phyloP scores from a whole-genome alignment of 2,329 filamentous ascomycete species.

The Tolypocladium guangdongense region DNA sequence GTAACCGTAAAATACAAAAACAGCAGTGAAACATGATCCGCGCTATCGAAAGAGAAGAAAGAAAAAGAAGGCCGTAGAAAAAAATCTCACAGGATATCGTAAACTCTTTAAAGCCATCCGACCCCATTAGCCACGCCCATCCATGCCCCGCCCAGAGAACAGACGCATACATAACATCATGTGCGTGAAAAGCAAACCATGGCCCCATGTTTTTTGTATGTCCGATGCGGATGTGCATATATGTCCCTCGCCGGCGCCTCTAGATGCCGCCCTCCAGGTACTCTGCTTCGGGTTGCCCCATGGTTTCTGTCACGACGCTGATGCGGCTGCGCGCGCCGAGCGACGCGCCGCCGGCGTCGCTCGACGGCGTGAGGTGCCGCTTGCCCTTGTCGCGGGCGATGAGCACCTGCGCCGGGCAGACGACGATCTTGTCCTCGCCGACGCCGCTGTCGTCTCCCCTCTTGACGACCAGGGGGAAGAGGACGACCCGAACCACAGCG shows the following conservation, averaged over 20 bases:
- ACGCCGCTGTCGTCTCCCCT: slow-evolving; percentile 81
- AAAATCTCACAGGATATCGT: neutral
- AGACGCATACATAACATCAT: neutral
- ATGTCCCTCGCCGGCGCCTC: neutral
- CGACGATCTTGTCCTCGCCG: slow-evolving; percentile 89
- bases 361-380: slow-evolving; percentile 33
- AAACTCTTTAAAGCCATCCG: neutral
- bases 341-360: slow-evolving; percentile 39
- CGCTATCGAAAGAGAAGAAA: neutral
- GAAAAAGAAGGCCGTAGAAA: neutral
- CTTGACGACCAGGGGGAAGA: slow-evolving; percentile 95
- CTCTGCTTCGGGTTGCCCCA: slow-evolving; percentile 18
- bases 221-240: neutral
- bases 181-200: neutral
- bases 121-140: neutral
- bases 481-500: slow-evolving; percentile 77
- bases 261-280: slow-evolving; percentile 22
- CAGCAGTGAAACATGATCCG: neutral
- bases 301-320: slow-evolving; percentile 24
- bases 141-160: neutral
- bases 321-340: slow-evolving; percentile 26
- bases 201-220: neutral
- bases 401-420: slow-evolving; percentile 89
- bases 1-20: neutral
- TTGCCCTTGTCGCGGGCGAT: slow-evolving; percentile 45